A percentile compares a stretch with the other conserved stretches of the same genome.
Evolutionary conservation across 2,329 filamentous ascomycete species (phyloP).

Genomic region (Magnaporthiopsis rhizophila): DNA sequence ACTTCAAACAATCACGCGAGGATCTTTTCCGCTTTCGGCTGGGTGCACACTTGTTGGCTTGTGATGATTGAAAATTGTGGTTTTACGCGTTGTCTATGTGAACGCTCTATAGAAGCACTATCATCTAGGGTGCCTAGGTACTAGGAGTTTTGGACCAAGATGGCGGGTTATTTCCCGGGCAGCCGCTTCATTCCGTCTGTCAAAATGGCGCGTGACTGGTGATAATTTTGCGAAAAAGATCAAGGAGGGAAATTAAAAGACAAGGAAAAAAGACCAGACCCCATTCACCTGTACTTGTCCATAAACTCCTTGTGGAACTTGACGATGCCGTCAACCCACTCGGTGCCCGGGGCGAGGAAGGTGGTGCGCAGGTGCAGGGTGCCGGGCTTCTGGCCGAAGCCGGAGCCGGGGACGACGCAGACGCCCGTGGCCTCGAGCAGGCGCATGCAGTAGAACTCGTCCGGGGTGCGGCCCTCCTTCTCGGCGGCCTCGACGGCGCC

Average conservation of each 20-base stretch:
- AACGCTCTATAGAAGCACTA: not conserved
- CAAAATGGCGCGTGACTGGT: not conserved
- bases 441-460: slow-evolving; percentile 91
- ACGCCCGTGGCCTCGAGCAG: slow-evolving; percentile 91
- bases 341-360: slow-evolving; percentile 90
- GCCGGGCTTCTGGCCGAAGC: slow-evolving; percentile 89
- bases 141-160: too few species aligned
- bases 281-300: slow-evolving; percentile 57
- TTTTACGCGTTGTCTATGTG: not conserved
- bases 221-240: not conserved
- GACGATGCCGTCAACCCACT: slow-evolving; percentile 81
- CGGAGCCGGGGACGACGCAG: slow-evolving; percentile 85
- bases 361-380: slow-evolving; percentile 94
- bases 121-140: not conserved
- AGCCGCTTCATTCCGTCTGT: not conserved
- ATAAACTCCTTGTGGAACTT: slow-evolving; percentile 92
- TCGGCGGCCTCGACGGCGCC: slow-evolving; percentile 71
- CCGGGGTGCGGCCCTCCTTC: slow-evolving; percentile 64
- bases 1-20: not conserved
- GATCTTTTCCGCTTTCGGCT: not conserved
- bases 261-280: not conserved
- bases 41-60: not conserved
- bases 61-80: not conserved
- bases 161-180: not conserved
- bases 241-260: not conserved